A percentile compares a stretch with the other conserved stretches of the same genome.
These are phyloP conservation scores for Solanum medicagineum DNA, from an alignment of 257 asterid species.

Conservation along the genomic window DNA sequence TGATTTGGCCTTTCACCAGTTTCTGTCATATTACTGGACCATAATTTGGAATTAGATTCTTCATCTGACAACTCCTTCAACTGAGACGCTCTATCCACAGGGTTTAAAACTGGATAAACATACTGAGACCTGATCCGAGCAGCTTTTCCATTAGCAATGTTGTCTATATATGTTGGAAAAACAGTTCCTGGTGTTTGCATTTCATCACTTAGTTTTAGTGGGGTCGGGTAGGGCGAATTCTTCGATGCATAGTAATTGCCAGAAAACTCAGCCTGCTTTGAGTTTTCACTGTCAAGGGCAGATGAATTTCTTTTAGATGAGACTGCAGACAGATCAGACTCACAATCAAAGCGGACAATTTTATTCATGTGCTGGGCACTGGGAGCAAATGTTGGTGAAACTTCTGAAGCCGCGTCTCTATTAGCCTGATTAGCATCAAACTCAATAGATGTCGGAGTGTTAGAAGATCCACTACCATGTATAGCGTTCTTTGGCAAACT, in stretches of 20 bases:
- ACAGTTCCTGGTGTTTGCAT: constrained; percentile 93
- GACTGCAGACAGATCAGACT: constrained; percentile 21
- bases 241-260: constrained; percentile 12
- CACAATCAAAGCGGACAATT: constrained; percentile 30
- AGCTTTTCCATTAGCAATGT: constrained; percentile 28
- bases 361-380: constrained; percentile 21
- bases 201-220: constrained; percentile 62
- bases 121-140: constrained; percentile 55
- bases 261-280: constrained; percentile 22
- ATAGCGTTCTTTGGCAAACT: constrained; percentile 17
- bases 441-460: not conserved
- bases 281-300: constrained; percentile 22
- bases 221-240: constrained; percentile 67
- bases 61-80: constrained; percentile 35
- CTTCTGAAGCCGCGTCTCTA: constrained; percentile 11
- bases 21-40: constrained; percentile 6
- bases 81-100: constrained; percentile 24
- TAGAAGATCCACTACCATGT: constrained; percentile 1
- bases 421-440: not conserved
- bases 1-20: constrained; percentile 11
- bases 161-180: constrained; percentile 48
- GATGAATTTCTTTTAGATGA: constrained; percentile 37
- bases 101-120: constrained; percentile 41
- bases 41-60: constrained; percentile 9
- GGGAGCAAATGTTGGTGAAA: constrained; percentile 25